Conservation (phyloP, 176 grass and related monocot species). For the Juncus inflexus region DNA sequence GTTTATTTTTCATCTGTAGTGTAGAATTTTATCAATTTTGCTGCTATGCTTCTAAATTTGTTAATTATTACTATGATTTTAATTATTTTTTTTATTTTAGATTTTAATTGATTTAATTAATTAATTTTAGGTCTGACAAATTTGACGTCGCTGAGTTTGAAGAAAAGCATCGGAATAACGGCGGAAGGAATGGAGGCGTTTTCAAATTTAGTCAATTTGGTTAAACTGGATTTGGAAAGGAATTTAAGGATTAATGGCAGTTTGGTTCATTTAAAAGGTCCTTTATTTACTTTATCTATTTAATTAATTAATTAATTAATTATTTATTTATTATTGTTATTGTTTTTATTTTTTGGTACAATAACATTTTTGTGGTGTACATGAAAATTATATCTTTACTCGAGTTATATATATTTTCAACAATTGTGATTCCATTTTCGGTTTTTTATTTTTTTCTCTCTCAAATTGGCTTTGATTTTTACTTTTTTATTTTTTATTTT, state of each 20-base stretch:
- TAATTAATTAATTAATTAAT: too few species aligned
- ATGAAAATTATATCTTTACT: background rate
- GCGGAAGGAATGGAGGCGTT: constrained; percentile 77
- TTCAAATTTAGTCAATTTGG: constrained; percentile 74
- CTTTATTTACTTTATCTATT: constrained; percentile 1
- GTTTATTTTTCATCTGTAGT: too few species aligned
- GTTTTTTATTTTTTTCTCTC: background rate
- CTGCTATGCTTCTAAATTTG: too few species aligned
- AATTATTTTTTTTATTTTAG: background rate
- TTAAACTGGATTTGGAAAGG: constrained; percentile 81
- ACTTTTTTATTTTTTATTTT: constrained; percentile 33
- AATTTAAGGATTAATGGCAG: constrained; percentile 77
- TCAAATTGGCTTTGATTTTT: background rate
- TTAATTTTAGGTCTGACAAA: constrained; percentile 64
- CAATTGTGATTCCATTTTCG: too few species aligned
- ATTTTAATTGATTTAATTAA: background rate
- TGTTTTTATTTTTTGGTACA: too few species aligned
- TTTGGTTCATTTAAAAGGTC: constrained; percentile 89
- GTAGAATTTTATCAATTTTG: too few species aligned
- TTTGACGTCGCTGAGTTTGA: constrained; percentile 78
- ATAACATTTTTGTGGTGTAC: too few species aligned
- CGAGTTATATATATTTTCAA: background rate
- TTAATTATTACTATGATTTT: background rate
- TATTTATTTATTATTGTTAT: too few species aligned
- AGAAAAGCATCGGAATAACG: constrained; percentile 72